Percentiles rank a stretch among this genome's conserved stretches.
Evolutionary conservation across 139 green algal species (phyloP).

Genomic region (Raphidocelis subcapitata): DNA sequence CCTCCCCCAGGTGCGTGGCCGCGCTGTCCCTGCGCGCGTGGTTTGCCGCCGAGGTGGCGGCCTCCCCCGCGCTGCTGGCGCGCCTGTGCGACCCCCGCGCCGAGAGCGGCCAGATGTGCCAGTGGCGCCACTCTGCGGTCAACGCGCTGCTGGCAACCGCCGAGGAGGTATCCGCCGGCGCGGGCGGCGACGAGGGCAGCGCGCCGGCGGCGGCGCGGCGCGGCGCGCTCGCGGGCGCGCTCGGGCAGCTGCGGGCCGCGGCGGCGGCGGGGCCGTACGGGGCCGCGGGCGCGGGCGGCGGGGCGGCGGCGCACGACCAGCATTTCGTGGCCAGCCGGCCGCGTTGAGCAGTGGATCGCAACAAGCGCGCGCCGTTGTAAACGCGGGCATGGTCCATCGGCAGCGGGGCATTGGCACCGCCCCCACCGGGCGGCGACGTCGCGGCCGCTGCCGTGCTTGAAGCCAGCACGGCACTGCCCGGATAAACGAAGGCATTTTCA

Average conservation of each 20-base stretch:
- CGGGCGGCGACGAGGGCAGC: neutral
- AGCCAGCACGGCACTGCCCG: too few relatives aligned
- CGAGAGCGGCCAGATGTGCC: slow-evolving; percentile 22
- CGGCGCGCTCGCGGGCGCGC: slow-evolving; percentile 1
- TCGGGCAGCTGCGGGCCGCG: slow-evolving; percentile 23
- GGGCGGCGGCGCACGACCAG: slow-evolving; percentile 10
- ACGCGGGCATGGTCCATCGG: too few relatives aligned
- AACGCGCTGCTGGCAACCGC: slow-evolving; percentile 28
- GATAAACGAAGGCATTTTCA: too few relatives aligned
- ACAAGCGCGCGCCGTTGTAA: too few relatives aligned
- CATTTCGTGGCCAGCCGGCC: slow-evolving; percentile 26
- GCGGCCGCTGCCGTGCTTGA: too few relatives aligned
- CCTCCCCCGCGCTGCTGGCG: slow-evolving; percentile 11
- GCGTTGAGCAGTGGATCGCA: neutral
- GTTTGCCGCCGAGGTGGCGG: slow-evolving; percentile 30
- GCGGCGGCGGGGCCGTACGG: slow-evolving; percentile 34
- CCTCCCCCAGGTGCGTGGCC: slow-evolving; percentile 19
- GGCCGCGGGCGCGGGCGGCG: neutral
- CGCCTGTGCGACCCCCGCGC: slow-evolving; percentile 7
- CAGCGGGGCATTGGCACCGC: too few relatives aligned
- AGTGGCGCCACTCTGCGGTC: slow-evolving; percentile 27
- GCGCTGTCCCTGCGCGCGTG: slow-evolving; percentile 31
- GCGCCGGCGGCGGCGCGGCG: slow-evolving; percentile 4
- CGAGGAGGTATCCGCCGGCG: neutral
- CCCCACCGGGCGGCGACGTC: too few relatives aligned